A percentile compares a stretch with the other conserved stretches of the same genome.
Conservation (phyloP, 2,329 filamentous ascomycete genomes). For the Bertia moriformis region DNA sequence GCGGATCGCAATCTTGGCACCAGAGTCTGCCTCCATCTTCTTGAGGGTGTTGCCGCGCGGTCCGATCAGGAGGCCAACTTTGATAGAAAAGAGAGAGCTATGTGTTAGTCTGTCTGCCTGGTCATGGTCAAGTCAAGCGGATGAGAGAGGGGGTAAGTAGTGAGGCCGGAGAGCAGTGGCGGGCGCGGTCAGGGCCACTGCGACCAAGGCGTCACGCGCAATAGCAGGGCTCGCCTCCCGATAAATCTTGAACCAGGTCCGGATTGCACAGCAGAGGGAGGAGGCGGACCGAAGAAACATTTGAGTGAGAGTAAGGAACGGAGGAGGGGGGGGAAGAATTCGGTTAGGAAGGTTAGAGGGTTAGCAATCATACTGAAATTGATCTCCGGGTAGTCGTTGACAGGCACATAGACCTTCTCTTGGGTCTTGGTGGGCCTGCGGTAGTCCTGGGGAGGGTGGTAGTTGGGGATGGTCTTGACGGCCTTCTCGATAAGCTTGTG, state of each 20-base stretch:
- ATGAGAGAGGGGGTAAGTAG: conserved; percentile 2
- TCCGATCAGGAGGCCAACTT: conserved; percentile 75
- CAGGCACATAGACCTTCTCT: conserved; percentile 72
- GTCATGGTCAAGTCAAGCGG: too few relatives aligned
- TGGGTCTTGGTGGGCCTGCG: conserved; percentile 64
- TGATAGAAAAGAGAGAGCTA: conserved; percentile 47
- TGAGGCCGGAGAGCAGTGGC: conserved; percentile 8
- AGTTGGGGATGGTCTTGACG: conserved; percentile 67
- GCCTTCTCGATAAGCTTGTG: conserved; percentile 66
- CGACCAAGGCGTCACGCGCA: not conserved
- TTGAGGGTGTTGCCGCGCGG: conserved; percentile 71
- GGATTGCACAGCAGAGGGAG: not conserved
- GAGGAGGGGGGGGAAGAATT: conserved; percentile 21
- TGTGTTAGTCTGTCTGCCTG: conserved; percentile 45
- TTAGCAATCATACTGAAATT: conserved; percentile 84
- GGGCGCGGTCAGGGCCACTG: too few relatives aligned
- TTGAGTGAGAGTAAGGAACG: conserved; percentile 20
- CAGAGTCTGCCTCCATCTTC: conserved; percentile 65
- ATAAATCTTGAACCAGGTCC: too few relatives aligned
- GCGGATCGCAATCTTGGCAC: conserved; percentile 66
- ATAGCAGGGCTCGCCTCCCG: too few relatives aligned
- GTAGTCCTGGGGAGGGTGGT: conserved; percentile 64
- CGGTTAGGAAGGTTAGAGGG: conserved; percentile 48
- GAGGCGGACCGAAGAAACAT: not conserved
- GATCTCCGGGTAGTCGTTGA: conserved; percentile 74